Conservation (phyloP, 108 stramenopile species). For the Skeletonema potamos region DNA sequence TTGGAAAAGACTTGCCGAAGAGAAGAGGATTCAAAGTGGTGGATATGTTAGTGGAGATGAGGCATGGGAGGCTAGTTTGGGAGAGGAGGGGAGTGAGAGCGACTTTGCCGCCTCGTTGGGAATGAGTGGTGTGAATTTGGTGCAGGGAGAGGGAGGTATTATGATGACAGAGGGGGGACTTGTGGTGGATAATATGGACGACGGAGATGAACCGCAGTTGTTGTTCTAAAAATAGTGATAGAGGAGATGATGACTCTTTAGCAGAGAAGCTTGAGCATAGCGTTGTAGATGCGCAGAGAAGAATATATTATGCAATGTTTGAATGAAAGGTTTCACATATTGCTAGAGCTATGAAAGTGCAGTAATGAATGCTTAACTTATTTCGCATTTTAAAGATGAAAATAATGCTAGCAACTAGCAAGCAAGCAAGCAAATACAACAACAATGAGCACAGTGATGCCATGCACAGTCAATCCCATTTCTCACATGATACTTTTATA, state of each 20-base stretch:
- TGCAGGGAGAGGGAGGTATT: slow-evolving; percentile 12
- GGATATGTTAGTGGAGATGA: slow-evolving; percentile 16
- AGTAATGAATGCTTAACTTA: neutral
- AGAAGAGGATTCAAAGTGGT: neutral
- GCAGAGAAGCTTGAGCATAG: neutral
- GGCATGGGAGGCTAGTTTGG: slow-evolving; percentile 35
- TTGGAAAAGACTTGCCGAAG: slow-evolving; percentile 25
- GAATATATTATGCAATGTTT: neutral
- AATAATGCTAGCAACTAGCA: neutral
- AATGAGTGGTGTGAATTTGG: slow-evolving; percentile 3
- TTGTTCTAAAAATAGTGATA: slow-evolving; percentile 1
- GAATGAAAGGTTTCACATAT: neutral
- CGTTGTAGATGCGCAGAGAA: neutral
- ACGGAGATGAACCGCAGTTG: slow-evolving; percentile 13
- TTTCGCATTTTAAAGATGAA: neutral
- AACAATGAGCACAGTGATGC: neutral
- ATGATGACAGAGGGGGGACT: slow-evolving; percentile 39
- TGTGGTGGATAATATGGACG: slow-evolving; percentile 18
- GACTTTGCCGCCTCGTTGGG: slow-evolving; percentile 26
- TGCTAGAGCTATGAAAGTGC: neutral
- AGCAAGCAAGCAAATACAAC: neutral
- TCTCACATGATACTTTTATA: slow-evolving; percentile 8
- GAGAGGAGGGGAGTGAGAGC: slow-evolving; percentile 14
- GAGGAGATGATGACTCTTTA: neutral
- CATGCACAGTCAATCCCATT: neutral